Evolutionary conservation across 2,329 filamentous ascomycete species (phyloP).

Genomic region (Pseudogymnoascus sp.): DNA sequence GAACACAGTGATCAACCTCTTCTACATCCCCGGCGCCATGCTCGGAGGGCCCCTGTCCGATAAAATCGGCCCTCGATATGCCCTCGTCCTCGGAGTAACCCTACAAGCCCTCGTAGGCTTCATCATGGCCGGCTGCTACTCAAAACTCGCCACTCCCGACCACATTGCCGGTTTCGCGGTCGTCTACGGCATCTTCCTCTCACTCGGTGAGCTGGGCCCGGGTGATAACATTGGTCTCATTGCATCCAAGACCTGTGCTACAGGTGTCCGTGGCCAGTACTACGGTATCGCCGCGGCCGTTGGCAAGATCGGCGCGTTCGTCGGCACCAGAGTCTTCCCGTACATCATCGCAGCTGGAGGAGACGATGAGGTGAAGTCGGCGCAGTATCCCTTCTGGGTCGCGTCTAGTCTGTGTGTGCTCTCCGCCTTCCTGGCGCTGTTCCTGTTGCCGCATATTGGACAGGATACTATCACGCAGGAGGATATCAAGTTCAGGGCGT

Average conservation of each 20-base stretch:
- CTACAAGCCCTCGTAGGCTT: conserved; percentile 74
- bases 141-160: conserved; percentile 53
- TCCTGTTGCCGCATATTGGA: conserved; percentile 68
- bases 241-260: conserved; percentile 81
- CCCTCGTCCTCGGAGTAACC: conserved; percentile 61
- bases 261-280: conserved; percentile 74
- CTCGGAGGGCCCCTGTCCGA: conserved; percentile 71
- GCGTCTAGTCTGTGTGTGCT: conserved; percentile 69
- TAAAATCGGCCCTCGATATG: conserved; percentile 67
- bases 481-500: conserved; percentile 66
- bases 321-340: conserved; percentile 76
- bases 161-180: conserved; percentile 71
- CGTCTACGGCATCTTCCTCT: conserved; percentile 70
- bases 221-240: conserved; percentile 87
- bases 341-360: conserved; percentile 56
- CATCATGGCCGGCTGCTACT: conserved; percentile 78
- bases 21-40: conserved; percentile 78
- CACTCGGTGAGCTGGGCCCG: conserved; percentile 72
- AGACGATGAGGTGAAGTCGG: conserved; percentile 52
- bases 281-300: conserved; percentile 64
- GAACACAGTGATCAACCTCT: conserved; percentile 81
- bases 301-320: conserved; percentile 75
- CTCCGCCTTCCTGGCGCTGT: conserved; percentile 56
- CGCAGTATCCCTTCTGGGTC: conserved; percentile 89
- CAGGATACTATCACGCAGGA: conserved; percentile 78